A percentile compares a stretch with the other conserved stretches of the same genome.
phyloP scores from a whole-genome alignment of 139 green algal genomes.

The Ettlia oleoabundans region DNA sequence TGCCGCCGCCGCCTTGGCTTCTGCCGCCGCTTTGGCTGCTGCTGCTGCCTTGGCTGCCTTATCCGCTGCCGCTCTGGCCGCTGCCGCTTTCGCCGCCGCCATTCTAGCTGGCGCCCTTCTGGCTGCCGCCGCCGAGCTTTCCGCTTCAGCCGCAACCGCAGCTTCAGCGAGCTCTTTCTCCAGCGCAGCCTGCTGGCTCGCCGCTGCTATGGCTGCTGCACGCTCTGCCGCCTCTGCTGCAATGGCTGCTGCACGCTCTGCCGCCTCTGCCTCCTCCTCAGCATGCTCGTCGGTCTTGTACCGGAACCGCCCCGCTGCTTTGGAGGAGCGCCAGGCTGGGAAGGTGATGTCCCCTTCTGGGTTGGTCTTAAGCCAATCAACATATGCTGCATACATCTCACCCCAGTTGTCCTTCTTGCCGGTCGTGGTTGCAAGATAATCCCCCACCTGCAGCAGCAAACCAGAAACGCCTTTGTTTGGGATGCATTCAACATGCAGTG shows the following conservation, averaged over 20 bases:
- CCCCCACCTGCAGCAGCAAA: neutral
- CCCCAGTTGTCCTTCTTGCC: constrained; percentile 1
- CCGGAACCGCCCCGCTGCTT: neutral
- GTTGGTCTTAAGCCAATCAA: neutral
- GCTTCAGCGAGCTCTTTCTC: too few relatives aligned
- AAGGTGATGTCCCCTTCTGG: constrained; percentile 1
- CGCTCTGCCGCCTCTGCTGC: too few relatives aligned
- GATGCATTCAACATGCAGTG: too few relatives aligned
- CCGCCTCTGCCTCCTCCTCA: neutral
- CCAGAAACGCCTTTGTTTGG: neutral
- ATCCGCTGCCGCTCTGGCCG: too few relatives aligned
- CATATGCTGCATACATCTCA: neutral
- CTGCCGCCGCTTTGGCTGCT: neutral
- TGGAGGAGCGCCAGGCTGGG: constrained; percentile 2
- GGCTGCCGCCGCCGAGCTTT: too few relatives aligned
- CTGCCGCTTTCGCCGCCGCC: too few relatives aligned
- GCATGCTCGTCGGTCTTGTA: neutral
- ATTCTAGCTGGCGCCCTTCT: too few relatives aligned
- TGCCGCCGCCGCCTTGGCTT: neutral
- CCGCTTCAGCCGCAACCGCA: too few relatives aligned
- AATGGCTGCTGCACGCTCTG: neutral
- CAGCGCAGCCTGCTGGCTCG: too few relatives aligned
- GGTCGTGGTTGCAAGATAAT: constrained; percentile 5
- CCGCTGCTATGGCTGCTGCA: too few relatives aligned
- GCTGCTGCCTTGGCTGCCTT: too few relatives aligned